These are phyloP conservation scores for Fraxinus latifolia DNA, from an alignment of 305 asterid species.

Conservation along the genomic window DNA sequence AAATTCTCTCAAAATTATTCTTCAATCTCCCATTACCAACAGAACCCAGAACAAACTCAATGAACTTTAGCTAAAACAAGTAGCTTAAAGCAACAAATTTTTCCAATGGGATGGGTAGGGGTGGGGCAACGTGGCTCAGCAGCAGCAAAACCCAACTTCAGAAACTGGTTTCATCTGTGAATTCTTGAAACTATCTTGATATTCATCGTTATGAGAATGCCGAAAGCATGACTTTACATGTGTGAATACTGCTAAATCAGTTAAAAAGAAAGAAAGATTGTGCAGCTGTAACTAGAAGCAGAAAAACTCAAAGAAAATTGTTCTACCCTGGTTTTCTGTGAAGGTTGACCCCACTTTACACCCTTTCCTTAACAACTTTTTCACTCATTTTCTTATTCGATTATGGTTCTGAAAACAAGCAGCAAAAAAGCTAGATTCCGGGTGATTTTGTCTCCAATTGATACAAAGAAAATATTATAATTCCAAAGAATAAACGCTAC, in stretches of 20 bases:
- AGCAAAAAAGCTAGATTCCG: conserved; percentile 41
- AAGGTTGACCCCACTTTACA: conserved; percentile 36
- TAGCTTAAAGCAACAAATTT: conserved; percentile 6
- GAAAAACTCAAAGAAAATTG: conserved; percentile 13
- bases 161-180: conserved; percentile 28
- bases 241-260: conserved; percentile 49
- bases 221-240: conserved; percentile 55
- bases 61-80: conserved; percentile 24
- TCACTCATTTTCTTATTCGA: conserved; percentile 27
- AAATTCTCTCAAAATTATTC: background rate
- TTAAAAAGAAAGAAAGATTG: conserved; percentile 33
- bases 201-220: conserved; percentile 44
- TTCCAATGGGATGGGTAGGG: background rate
- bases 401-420: conserved; percentile 34
- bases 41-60: background rate
- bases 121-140: conserved; percentile 1
- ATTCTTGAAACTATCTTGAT: conserved; percentile 29
- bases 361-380: conserved; percentile 30
- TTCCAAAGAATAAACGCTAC: background rate
- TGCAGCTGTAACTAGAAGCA: conserved; percentile 30
- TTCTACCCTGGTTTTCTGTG: conserved; percentile 53
- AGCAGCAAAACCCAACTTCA: conserved; percentile 23
- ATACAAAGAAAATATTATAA: conserved; percentile 17
- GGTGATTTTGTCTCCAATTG: conserved; percentile 38
- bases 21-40: conserved; percentile 17